Evolutionary conservation across 1,284 basidiomycete genomes (phyloP), one percentile per base, ranked within the genome.

Genomic region (Puccinia horiana): DNA sequence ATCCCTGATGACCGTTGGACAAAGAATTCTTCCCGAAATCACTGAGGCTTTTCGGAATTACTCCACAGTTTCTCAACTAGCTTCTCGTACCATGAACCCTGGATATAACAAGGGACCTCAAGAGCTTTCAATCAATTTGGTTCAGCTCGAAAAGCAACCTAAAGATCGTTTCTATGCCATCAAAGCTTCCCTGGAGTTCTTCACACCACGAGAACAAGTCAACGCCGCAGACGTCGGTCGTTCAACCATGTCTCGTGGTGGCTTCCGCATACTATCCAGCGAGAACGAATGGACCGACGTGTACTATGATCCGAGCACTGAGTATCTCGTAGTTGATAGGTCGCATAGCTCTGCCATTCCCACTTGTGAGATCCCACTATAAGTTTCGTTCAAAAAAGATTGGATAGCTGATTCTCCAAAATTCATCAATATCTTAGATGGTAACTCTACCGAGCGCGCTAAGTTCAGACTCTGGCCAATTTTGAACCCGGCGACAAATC

Each of bases 211-310:
- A 12, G 5, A 40, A 49, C 49, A 35, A 26, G 12, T 69, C 20
- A 26, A 35, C 32, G 63, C 35, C 11, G 63, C 32, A 67, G 20
- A 42, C 20, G 37, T 70, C 26, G 76, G 12, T 35, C 76, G 49
- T 42, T 54, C 32, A 14, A 9, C 20, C 20, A 79, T 79, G 54
- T n/a, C 49, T 32, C 76, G 76, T 40, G 76, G 63, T 32, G 84
- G 84, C 6, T 83, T 85, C 73, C 80, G 84, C 20, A 83, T 85
- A 6, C 80, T 85, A 12, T 82, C 83, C n/a, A 84, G 83, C 32
- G 76, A 84, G 35, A 32, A 78, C n/a, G 84, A 85, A 83, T 84
- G 83, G 77, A 85, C 84, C 37, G 84, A 84, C 76, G 83, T 85
- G 37, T 76, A 82, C 26, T 85, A 84, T 70, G 80, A 84, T 58